Evolutionary conservation across 257 asterid genomes (phyloP), one percentile per base, ranked within the genome.

Genomic region (Hygrophila difformis): DNA sequence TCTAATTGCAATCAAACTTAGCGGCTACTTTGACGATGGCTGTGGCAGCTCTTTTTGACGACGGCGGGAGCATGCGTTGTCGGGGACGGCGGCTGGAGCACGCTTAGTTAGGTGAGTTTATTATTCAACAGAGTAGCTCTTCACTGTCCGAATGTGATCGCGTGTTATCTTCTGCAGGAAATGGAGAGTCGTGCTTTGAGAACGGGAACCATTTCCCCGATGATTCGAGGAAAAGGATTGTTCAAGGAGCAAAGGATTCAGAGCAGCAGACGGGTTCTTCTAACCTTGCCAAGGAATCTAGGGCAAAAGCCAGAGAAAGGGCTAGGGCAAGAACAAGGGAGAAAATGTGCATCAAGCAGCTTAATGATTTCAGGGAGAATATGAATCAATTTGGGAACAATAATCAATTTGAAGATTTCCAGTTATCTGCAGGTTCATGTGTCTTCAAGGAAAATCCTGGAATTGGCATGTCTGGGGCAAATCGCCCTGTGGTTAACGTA

Each of bases 271-370:
- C 7, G 19, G 39, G 19, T 8, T 66, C 31, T n/a, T 18, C 18
- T 15, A 16, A 42, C 28, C 51, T 57, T 33, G 76, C 60, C 0
- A 82, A 65, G 45, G 87, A 80, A 52, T 57, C 81, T n/a, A 77
- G 97, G 70, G 83, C 76, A 13, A 82, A 72, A 48, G 94, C 97
- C 4, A 75, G 94, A 63, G 93, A 75, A 12, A 77, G 93, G 66
- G 97, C 97, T 9, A 74, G 97, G 46, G 93, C 76, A 63, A 78
- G 94, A 56, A 80, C 97, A 0, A 71, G 68, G 12, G 79, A 69
- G 66, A 83, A 83, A 54, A 56, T 51, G 65, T 56, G 68, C 59
- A 57, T 60, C 61, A 72, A 67, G 51, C 69, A 63, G 36, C 60
- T 69, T 1, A 63, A 37, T 62, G 70, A 53, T 36, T 59, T 42